Conservation (phyloP, 2,329 filamentous ascomycete genomes). For the Diplocarpon mali region DNA sequence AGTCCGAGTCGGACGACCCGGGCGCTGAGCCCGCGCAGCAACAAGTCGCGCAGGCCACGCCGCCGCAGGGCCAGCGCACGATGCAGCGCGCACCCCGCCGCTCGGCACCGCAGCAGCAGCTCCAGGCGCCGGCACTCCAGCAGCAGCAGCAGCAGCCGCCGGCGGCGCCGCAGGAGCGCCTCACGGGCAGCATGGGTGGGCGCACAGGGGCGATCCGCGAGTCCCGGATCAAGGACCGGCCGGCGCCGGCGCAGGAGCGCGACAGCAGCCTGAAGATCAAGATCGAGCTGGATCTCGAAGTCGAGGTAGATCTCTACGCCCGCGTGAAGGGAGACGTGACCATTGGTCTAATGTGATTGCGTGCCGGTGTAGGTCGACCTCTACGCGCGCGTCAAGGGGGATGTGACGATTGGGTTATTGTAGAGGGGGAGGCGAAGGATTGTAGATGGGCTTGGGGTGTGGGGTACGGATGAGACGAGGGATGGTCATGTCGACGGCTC, state of each 20-base stretch:
- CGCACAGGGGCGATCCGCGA: conserved; percentile 25
- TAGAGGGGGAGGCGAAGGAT: conserved; percentile 18
- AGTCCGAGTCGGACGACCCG: conserved; percentile 20
- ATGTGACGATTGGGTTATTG: conserved; percentile 31
- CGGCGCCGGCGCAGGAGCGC: conserved; percentile 26
- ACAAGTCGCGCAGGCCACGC: conserved; percentile 8
- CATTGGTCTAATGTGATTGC: conserved; percentile 27
- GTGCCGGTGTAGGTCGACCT: conserved; percentile 24
- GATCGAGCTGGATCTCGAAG: conserved; percentile 31
- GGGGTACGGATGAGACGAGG: background rate
- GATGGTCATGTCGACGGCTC: too few species aligned
- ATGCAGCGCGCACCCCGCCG: conserved; percentile 32
- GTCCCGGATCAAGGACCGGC: conserved; percentile 31
- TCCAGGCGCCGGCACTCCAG: conserved; percentile 23
- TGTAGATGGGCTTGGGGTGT: background rate
- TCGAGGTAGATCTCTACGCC: conserved; percentile 32
- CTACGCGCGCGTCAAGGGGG: conserved; percentile 26
- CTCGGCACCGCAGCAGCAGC: conserved; percentile 19
- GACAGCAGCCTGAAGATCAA: conserved; percentile 32
- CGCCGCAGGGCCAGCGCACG: conserved; percentile 19
- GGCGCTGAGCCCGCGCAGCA: conserved; percentile 13
- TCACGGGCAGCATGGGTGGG: conserved; percentile 22
- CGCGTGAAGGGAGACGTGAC: conserved; percentile 29
- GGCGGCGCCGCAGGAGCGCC: conserved; percentile 16
- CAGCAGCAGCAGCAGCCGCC: conserved; percentile 25